Evolutionary conservation across 129 eudicot genomes (phyloP).

Genomic region (Flaveria ramosissima): DNA sequence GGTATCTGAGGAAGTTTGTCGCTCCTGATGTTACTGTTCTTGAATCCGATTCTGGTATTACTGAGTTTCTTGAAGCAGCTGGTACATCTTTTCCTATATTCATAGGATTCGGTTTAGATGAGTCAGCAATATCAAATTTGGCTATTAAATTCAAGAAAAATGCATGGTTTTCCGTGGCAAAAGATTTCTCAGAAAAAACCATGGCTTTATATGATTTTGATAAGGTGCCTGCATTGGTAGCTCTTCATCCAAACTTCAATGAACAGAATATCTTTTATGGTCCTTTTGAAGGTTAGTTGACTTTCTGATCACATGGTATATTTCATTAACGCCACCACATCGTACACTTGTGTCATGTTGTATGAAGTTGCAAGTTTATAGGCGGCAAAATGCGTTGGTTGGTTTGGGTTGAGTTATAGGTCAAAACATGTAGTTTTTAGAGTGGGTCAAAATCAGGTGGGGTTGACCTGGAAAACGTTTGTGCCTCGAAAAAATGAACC

Average conservation of each 20-base stretch:
- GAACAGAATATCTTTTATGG: slow-evolving; percentile 88
- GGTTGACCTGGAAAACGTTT: neutral
- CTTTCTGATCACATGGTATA: slow-evolving; percentile 7
- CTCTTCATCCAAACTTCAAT: slow-evolving; percentile 70
- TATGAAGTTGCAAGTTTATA: slow-evolving; percentile 7
- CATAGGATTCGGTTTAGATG: slow-evolving; percentile 82
- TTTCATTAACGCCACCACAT: slow-evolving; percentile 7
- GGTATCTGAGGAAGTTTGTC: slow-evolving; percentile 70
- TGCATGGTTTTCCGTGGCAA: slow-evolving; percentile 98
- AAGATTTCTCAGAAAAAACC: slow-evolving; percentile 70
- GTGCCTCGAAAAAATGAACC: neutral
- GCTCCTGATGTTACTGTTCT: slow-evolving; percentile 90
- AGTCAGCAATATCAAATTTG: slow-evolving; percentile 59
- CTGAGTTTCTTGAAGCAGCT: slow-evolving; percentile 73
- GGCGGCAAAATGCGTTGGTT: neutral
- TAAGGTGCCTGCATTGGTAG: slow-evolving; percentile 81
- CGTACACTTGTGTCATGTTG: slow-evolving; percentile 6
- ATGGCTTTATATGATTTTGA: slow-evolving; percentile 82
- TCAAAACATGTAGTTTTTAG: neutral
- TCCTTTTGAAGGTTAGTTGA: slow-evolving; percentile 86
- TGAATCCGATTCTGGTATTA: slow-evolving; percentile 70
- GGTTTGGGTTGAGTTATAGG: neutral
- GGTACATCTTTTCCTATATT: slow-evolving; percentile 76
- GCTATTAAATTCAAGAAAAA: slow-evolving; percentile 80
- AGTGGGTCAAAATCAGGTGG: neutral